Conservation (phyloP, 2,329 filamentous ascomycete genomes). For the Xylariaceae sp. region DNA sequence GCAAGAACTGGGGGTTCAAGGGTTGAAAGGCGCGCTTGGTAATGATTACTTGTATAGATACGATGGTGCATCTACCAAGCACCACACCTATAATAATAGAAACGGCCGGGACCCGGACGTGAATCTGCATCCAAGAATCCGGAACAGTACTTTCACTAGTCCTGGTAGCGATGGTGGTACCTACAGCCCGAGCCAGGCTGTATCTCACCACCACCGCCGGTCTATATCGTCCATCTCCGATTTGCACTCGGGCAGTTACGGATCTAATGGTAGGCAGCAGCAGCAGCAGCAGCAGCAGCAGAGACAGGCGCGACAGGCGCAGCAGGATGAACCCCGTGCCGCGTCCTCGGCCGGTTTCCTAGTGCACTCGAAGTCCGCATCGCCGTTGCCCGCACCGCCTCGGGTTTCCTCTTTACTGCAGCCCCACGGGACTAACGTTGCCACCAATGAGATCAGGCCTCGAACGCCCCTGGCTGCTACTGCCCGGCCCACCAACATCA, state of each 20-base stretch:
- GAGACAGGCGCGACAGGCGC: neutral
- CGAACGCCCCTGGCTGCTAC: conserved; percentile 12
- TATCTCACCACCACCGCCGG: conserved; percentile 1
- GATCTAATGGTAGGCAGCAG: neutral
- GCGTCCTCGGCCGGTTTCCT: conserved; percentile 11
- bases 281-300: neutral
- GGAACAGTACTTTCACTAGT: neutral
- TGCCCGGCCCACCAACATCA: neutral
- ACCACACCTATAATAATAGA: neutral
- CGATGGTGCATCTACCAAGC: neutral
- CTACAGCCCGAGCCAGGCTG: conserved; percentile 5
- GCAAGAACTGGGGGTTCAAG: neutral
- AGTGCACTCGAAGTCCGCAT: neutral
- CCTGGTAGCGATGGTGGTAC: neutral
- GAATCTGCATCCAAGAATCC: neutral
- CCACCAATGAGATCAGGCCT: conserved; percentile 10
- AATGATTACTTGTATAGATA: conserved; percentile 1
- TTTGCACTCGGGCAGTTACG: neutral
- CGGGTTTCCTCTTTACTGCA: conserved; percentile 20
- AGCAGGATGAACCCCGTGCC: conserved; percentile 1
- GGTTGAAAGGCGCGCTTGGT: neutral
- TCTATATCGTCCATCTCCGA: neutral
- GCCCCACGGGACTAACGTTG: conserved; percentile 16
- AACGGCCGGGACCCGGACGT: conserved; percentile 1
- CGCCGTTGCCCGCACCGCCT: conserved; percentile 12